Percentiles rank a stretch among this genome's conserved stretches.
phyloP scores from a whole-genome alignment of 257 asterid species.

The Fraxinus quadrangulata region DNA sequence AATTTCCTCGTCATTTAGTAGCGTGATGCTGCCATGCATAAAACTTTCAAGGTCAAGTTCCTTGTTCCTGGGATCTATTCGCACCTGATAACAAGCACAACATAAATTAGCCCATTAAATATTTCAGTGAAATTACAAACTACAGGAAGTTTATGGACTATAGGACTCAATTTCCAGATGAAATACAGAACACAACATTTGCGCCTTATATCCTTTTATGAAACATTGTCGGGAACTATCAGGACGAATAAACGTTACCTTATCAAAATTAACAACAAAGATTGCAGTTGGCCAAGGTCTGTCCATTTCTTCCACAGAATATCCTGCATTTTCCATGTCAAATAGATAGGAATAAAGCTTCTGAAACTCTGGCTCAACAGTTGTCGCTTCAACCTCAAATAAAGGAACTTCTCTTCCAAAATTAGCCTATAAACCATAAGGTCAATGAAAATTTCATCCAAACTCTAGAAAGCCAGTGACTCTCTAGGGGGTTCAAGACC shows the following conservation, averaged over 20 bases:
- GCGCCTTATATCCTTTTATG: slow-evolving; percentile 10
- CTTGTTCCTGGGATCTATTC: slow-evolving; percentile 91
- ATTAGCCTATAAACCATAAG: slow-evolving; percentile 57
- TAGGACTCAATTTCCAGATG: slow-evolving; percentile 15
- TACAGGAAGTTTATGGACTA: slow-evolving; percentile 18
- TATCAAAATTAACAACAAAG: slow-evolving; percentile 87
- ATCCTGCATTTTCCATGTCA: slow-evolving; percentile 66
- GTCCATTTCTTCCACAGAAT: slow-evolving; percentile 68
- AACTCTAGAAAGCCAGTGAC: slow-evolving; percentile 20
- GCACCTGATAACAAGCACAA: slow-evolving; percentile 49
- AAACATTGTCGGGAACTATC: slow-evolving; percentile 15
- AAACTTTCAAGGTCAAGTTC: slow-evolving; percentile 81
- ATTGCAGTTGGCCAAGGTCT: slow-evolving; percentile 86
- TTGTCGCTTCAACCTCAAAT: slow-evolving; percentile 94
- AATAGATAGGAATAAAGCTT: slow-evolving; percentile 84
- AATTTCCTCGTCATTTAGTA: slow-evolving; percentile 79
- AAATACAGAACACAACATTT: slow-evolving; percentile 15
- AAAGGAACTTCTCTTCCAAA: slow-evolving; percentile 95
- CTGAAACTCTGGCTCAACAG: slow-evolving; percentile 86
- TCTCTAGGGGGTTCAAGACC: slow-evolving; percentile 19
- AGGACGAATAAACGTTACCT: slow-evolving; percentile 50
- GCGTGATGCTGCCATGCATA: slow-evolving; percentile 67
- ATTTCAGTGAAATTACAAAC: not conserved
- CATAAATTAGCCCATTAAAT: not conserved
- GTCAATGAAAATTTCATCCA: slow-evolving; percentile 30